A percentile compares a stretch with the other conserved stretches of the same genome.
Conservation (phyloP, 78 protist genomes). For the Dictyostelium firmibasis region DNA sequence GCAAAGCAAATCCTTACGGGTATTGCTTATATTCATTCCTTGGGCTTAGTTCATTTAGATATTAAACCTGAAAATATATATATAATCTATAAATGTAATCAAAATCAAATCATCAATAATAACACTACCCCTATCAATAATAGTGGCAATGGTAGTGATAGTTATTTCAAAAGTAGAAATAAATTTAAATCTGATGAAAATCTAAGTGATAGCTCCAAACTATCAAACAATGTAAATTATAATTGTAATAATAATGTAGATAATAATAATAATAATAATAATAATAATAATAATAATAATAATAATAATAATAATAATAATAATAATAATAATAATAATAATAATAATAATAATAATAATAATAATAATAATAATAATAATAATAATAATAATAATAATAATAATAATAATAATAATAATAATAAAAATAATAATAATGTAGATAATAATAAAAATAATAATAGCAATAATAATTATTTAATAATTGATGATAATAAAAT, state of each 20-base stretch:
- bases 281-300: not conserved
- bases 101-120: not conserved
- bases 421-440: not conserved
- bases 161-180: not conserved
- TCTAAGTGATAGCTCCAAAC: not conserved
- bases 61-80: slow-evolving; percentile 74
- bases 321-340: not conserved
- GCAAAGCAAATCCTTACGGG: slow-evolving; percentile 57
- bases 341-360: not conserved
- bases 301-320: too few relatives aligned
- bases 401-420: not conserved
- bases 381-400: not conserved
- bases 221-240: not conserved
- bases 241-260: not conserved
- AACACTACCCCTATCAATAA: too few relatives aligned
- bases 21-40: slow-evolving; percentile 32
- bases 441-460: not conserved
- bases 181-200: not conserved
- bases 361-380: not conserved
- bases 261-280: too few relatives aligned
- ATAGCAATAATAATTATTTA: not conserved
- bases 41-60: slow-evolving; percentile 72
- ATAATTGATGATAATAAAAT: not conserved
- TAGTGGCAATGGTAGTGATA: not conserved
- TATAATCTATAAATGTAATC: slow-evolving; percentile 4